A percentile compares a stretch with the other conserved stretches of the same genome.
These are phyloP conservation scores for Aphanomyces invadans DNA, from an alignment of 352 stramenopile genomes.

Conservation along the genomic window DNA sequence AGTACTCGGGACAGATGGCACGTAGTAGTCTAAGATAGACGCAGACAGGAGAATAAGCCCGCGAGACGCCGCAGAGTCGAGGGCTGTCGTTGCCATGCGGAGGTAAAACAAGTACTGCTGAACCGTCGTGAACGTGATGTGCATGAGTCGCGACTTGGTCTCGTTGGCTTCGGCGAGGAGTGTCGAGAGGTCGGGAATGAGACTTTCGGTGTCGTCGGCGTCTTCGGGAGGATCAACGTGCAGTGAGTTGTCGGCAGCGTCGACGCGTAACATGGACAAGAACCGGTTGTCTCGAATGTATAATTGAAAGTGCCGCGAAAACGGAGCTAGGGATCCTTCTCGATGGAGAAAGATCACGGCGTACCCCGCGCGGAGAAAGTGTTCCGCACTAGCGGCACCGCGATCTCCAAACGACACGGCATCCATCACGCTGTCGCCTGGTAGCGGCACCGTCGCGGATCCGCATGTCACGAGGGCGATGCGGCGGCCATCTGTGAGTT, in stretches of 20 bases:
- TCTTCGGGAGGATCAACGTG: slow-evolving; percentile 33
- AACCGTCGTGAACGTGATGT: slow-evolving; percentile 68
- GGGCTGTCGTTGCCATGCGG: slow-evolving; percentile 46
- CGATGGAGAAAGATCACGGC: slow-evolving; percentile 77
- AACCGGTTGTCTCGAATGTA: slow-evolving; percentile 75
- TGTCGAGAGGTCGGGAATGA: neutral
- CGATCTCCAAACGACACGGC: slow-evolving; percentile 63
- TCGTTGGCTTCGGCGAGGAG: slow-evolving; percentile 47
- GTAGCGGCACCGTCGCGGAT: slow-evolving; percentile 65
- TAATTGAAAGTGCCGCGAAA: slow-evolving; percentile 77
- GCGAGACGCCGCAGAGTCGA: slow-evolving; percentile 50
- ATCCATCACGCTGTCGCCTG: slow-evolving; percentile 58
- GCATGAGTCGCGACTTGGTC: slow-evolving; percentile 58
- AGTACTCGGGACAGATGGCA: slow-evolving; percentile 27
- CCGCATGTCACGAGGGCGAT: slow-evolving; percentile 77
- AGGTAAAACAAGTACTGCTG: slow-evolving; percentile 77
- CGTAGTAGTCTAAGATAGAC: slow-evolving; percentile 79
- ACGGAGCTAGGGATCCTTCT: slow-evolving; percentile 67
- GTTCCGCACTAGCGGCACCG: slow-evolving; percentile 66
- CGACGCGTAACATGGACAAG: slow-evolving; percentile 69
- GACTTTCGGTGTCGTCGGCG: slow-evolving; percentile 33
- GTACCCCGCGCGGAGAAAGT: slow-evolving; percentile 69
- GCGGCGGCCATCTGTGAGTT: slow-evolving; percentile 47
- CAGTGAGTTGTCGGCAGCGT: slow-evolving; percentile 30
- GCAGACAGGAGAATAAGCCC: slow-evolving; percentile 64